Base-by-base conservation (phyloP, 768 basidiomycete species). In the Pseudohyphozyma bogoriensis region DNA sequence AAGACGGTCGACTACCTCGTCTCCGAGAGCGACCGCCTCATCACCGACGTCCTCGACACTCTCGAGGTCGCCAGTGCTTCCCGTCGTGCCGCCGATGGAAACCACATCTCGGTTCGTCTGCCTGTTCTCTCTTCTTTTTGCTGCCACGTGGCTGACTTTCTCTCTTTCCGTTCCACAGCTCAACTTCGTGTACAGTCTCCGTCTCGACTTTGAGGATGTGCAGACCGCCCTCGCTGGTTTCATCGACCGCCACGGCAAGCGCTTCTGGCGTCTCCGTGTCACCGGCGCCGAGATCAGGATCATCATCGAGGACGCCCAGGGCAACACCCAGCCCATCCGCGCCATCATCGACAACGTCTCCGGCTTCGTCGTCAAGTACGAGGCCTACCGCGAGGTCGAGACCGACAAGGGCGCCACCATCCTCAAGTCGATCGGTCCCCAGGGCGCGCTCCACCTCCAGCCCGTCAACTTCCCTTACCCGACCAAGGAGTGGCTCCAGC, bases 341-440 rank as follows among this genome's bases (percentile, higher is more conserved):
- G 92, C 91, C 72, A 84, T 95, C 73, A 96, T 97, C 74, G 93
- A 97, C 77, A 99, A 97, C 72, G 90, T 95, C 29, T 91, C 91
- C 45, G 95, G 95, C 45, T 99, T 99, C 78, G 87, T 97, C 67
- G 93, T 97, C 76, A 92, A 96, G 74, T 96, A 85, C 78, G 88
- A 92, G 71, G 89, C 87, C 32, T 99, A 99, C 76, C 92, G 97
- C 75, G 95, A 99, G 76, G 92, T 97, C 68, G 84, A 84, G 42
- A 96, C 90, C 35, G 95, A 97, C 73, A 91, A 86, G 74, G 92
- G 93, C 45, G 86, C 87, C 11, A 87, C 86, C 16, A 95, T 97
- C 70, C 80, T 97, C 64, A 97, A 96, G 76, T 95, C 95, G 4
- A 95, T 99, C 66, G 95, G 95, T 46, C 89, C 95, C 51, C 95